A percentile compares a stretch with the other conserved stretches of the same genome.
Conservation (phyloP, 805 yeast species). For the Metschnikowia noctiluminum region DNA sequence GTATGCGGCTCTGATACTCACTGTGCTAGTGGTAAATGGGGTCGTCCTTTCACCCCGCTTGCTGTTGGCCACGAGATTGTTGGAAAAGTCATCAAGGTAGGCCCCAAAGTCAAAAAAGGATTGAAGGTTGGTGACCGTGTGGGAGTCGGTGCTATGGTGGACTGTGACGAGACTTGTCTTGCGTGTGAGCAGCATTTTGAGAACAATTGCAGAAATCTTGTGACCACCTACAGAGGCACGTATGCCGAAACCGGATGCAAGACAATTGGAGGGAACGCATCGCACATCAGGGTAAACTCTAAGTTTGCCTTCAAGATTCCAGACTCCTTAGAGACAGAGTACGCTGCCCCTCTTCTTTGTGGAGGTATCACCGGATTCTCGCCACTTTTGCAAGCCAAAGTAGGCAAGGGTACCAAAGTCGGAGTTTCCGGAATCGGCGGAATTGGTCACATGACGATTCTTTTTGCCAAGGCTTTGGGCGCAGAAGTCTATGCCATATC, state of each 20-base stretch:
- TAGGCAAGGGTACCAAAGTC: conserved; percentile 36
- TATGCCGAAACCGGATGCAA: conserved; percentile 13
- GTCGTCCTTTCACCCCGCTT: conserved; percentile 20
- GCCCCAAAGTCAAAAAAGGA: conserved; percentile 18
- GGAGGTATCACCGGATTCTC: conserved; percentile 23
- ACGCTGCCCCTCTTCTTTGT: conserved; percentile 20
- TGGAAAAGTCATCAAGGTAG: conserved; percentile 18
- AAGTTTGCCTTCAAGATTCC: conserved; percentile 20
- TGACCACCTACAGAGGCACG: conserved; percentile 13
- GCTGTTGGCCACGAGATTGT: conserved; percentile 30
- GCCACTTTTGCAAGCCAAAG: conserved; percentile 20
- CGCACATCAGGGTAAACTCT: conserved; percentile 17
- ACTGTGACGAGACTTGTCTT: conserved; percentile 14
- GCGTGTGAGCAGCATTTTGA: conserved; percentile 12
- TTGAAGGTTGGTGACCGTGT: conserved; percentile 70
- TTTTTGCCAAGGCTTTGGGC: conserved; percentile 59
- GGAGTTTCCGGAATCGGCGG: conserved; percentile 68
- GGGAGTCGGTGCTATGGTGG: conserved; percentile 72
- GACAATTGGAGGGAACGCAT: conserved; percentile 19
- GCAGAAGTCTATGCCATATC: conserved; percentile 61
- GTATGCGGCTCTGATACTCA: conserved; percentile 64
- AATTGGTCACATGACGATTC: conserved; percentile 61
- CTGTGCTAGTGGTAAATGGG: conserved; percentile 52
- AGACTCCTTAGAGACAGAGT: conserved; percentile 12
- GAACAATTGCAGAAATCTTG: conserved; percentile 15